Evolutionary conservation across 2,329 filamentous ascomycete species (phyloP), one percentile per base, ranked within the genome.

Genomic region (Penicillium expansum): DNA sequence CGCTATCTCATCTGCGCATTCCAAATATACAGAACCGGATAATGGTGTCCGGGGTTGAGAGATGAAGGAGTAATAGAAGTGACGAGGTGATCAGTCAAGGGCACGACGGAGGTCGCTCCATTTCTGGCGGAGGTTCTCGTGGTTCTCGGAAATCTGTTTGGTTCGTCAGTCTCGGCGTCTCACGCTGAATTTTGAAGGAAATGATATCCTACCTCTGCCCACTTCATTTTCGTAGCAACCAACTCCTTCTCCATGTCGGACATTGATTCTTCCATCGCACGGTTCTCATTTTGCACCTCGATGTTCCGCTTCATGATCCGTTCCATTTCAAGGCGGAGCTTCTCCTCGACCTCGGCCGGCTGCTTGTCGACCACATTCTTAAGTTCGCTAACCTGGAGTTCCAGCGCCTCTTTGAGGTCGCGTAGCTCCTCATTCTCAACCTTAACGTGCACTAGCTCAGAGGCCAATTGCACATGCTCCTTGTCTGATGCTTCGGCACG

Each of bases 201-300:
- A 55, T 87, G 37, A 56, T 87, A 80, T 38, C 41, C 42, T 82
- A 96, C 93, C 87, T 97, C 91, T 53, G 94, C 94, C 79, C 92
- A 92, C 69, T 86, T 85, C 90, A 99, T 89, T 83, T 99, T 99
- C 1, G 92, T 94, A 71, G 88, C 86, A 61, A 99, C 93, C 63
- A 99, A 79, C 73, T 92, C 87, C 75, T 92, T 90, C 79, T 97
- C 94, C 80, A 97, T 90, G 66, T 97, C 92, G 5, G 85, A 83
- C 83, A 96, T 84, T 69, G 94, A 90, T 71, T 96, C 93, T 75
- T 97, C 92, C 64, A 99, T 78, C 56, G 82, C 85, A 58, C 89
- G 83, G 69, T 97, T 99, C 77, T 96, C 91, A 66, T 96, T 92
- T 69, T 97, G 92, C 8, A 97, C 92, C 68, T 95, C 91, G 61